phyloP scores from a whole-genome alignment of 2,329 filamentous ascomycete genomes.

The Nothophaeocryptopus gaeumannii region DNA sequence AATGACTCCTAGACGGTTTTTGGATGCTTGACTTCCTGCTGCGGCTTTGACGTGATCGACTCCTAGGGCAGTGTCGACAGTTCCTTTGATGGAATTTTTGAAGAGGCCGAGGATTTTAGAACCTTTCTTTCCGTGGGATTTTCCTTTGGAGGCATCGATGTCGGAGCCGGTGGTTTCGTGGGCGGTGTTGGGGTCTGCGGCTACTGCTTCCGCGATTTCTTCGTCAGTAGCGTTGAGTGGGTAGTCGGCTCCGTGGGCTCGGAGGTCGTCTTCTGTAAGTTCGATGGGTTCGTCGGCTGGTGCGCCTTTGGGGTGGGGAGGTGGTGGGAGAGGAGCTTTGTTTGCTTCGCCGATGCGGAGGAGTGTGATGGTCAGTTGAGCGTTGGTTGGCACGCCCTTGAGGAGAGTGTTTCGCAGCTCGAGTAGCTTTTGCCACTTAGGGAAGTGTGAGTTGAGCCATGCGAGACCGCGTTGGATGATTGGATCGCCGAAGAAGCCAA shows the following conservation, averaged over 20 bases:
- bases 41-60: constrained; percentile 70
- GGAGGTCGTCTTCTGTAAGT: constrained; percentile 50
- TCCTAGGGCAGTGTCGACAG: constrained; percentile 68
- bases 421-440: constrained; percentile 72
- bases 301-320: constrained; percentile 44
- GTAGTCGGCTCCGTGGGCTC: constrained; percentile 51
- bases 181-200: constrained; percentile 45
- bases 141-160: constrained; percentile 50
- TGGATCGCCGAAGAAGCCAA: constrained; percentile 78
- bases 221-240: constrained; percentile 60
- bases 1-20: constrained; percentile 69
- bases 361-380: constrained; percentile 76
- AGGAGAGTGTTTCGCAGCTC: constrained; percentile 73
- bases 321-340: constrained; percentile 69
- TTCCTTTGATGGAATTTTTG: constrained; percentile 66
- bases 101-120: constrained; percentile 61
- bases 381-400: constrained; percentile 80
- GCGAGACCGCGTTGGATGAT: constrained; percentile 60
- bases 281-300: constrained; percentile 52
- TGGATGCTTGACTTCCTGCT: constrained; percentile 59
- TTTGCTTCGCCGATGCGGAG: constrained; percentile 79
- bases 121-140: constrained; percentile 49
- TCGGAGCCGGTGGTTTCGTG: constrained; percentile 53
- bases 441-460: constrained; percentile 60
- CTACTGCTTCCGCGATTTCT: constrained; percentile 64